These are phyloP conservation scores for Daldinia vernicosa DNA, from an alignment of 495 filamentous ascomycete species.

Conservation along the genomic window DNA sequence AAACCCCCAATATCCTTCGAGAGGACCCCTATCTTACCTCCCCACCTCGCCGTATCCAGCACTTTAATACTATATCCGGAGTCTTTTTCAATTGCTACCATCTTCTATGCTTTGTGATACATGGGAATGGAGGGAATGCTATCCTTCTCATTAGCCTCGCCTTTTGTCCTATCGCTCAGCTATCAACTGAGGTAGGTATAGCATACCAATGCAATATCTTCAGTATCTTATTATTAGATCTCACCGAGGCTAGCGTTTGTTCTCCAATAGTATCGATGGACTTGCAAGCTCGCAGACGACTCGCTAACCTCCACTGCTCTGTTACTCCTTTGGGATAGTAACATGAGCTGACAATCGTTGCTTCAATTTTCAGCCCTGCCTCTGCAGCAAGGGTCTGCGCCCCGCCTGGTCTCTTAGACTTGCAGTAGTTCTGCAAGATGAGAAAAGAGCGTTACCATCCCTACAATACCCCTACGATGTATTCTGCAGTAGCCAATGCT, in stretches of 20 bases:
- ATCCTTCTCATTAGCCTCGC: slow-evolving; percentile 26
- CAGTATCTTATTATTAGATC: slow-evolving; percentile 32
- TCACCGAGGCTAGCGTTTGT: slow-evolving; percentile 16
- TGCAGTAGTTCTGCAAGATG: slow-evolving; percentile 35
- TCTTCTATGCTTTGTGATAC: background rate
- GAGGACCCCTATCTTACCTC: background rate
- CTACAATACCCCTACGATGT: slow-evolving; percentile 6
- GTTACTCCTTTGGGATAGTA: slow-evolving; percentile 17
- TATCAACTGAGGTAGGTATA: background rate
- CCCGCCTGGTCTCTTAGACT: slow-evolving; percentile 23
- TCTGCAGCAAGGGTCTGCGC: slow-evolving; percentile 26
- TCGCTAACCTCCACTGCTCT: slow-evolving; percentile 5
- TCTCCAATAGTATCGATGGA: slow-evolving; percentile 24
- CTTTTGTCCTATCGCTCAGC: background rate
- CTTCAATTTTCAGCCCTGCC: slow-evolving; percentile 42
- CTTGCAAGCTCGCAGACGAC: slow-evolving; percentile 20
- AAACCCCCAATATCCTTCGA: background rate
- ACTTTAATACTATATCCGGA: background rate
- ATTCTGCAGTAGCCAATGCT: slow-evolving; percentile 8
- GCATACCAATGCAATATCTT: background rate
- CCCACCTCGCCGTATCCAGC: background rate
- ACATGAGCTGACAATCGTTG: slow-evolving; percentile 39
- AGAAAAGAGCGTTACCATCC: slow-evolving; percentile 14
- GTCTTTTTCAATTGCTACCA: background rate
- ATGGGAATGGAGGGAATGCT: background rate